A percentile compares a stretch with the other conserved stretches of the same genome.
phyloP scores from a whole-genome alignment of 306 rosid genomes.

The Pachyrhizus erosus region DNA sequence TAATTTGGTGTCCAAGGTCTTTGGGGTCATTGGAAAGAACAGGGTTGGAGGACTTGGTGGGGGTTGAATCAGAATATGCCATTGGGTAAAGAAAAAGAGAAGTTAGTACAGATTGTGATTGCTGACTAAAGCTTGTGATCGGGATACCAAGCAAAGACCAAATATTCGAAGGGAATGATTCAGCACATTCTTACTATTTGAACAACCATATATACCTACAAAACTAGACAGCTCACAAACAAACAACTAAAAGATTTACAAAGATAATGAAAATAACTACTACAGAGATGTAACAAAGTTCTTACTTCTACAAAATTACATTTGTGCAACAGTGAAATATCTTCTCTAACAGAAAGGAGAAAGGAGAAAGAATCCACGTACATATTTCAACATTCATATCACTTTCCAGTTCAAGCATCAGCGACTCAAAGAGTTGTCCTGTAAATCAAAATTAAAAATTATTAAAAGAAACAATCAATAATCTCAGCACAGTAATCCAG shows the following conservation, averaged over 20 bases:
- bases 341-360: conserved; percentile 21
- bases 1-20: background rate
- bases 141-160: background rate
- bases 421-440: conserved; percentile 71
- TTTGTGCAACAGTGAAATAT: background rate
- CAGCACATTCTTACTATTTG: background rate
- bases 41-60: background rate
- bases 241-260: background rate
- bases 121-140: background rate
- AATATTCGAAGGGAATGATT: background rate
- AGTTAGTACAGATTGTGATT: background rate
- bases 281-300: background rate
- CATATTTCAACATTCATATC: conserved; percentile 60
- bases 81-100: background rate
- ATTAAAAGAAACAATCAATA: background rate
- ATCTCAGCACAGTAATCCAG: conserved; percentile 19
- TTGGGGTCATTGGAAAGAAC: background rate
- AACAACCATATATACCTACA: conserved; percentile 12
- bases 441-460: conserved; percentile 41
- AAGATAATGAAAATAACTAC: background rate
- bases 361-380: conserved; percentile 52
- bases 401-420: conserved; percentile 78
- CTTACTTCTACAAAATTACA: background rate
- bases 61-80: background rate
- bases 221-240: background rate